Evolutionary conservation across 805 yeast species (phyloP).

Genomic region (Starmera dryadoides): DNA sequence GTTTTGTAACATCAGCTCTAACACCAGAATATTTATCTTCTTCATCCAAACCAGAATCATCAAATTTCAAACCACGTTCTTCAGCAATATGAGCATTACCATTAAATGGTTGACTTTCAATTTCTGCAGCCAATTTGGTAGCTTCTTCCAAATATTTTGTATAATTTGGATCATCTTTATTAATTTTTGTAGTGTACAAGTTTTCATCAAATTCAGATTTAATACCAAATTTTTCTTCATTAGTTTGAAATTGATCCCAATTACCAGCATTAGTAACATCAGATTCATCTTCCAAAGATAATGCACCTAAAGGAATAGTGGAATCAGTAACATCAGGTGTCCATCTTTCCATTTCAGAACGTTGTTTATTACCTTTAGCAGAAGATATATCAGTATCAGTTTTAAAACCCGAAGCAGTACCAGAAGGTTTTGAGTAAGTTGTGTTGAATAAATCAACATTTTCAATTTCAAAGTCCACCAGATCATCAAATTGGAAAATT

Average conservation of each 20-base stretch:
- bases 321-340: conserved; percentile 50
- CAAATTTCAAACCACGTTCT: conserved; percentile 74
- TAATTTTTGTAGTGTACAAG: conserved; percentile 73
- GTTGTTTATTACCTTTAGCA: conserved; percentile 39
- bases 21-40: conserved; percentile 97
- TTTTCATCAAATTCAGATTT: conserved; percentile 77
- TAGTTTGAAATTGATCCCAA: conserved; percentile 97
- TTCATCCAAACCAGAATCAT: conserved; percentile 86
- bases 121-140: conserved; percentile 73
- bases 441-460: conserved; percentile 21
- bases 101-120: conserved; percentile 55
- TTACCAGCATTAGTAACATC: conserved; percentile 17
- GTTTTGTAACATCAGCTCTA: conserved; percentile 37
- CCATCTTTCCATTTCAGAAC: conserved; percentile 72
- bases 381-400: conserved; percentile 81
- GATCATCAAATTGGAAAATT: conserved; percentile 25
- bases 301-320: conserved; percentile 14
- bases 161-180: conserved; percentile 70
- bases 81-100: conserved; percentile 83
- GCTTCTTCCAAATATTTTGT: conserved; percentile 60
- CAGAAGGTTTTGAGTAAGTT: conserved; percentile 2
- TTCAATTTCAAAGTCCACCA: conserved; percentile 32
- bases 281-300: conserved; percentile 29
- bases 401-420: conserved; percentile 38
- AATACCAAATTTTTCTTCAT: conserved; percentile 83